Conservation (phyloP, 225 moss, liverwort and hornwort species). For the Antitrichia curtipendula region DNA sequence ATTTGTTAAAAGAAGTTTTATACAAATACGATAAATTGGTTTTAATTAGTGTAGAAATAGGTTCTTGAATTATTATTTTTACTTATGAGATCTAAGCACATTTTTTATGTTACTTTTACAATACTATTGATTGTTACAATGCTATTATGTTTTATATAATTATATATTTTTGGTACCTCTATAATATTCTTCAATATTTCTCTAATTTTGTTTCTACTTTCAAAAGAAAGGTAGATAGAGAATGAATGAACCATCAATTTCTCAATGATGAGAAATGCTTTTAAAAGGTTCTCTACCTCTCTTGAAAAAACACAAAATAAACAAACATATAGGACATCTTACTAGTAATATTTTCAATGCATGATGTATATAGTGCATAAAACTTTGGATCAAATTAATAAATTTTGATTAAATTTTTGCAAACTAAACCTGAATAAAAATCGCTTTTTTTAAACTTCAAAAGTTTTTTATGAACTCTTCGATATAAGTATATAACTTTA, state of each 20-base stretch:
- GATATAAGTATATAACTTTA: too few species aligned
- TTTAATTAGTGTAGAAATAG: background rate
- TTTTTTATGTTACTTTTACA: background rate
- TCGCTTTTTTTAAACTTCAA: too few species aligned
- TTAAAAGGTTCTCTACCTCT: background rate
- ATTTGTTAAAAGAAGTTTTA: background rate
- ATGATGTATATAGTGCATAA: too few species aligned
- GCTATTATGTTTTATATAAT: background rate
- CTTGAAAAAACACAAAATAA: background rate
- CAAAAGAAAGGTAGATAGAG: background rate
- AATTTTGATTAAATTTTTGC: too few species aligned
- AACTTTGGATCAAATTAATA: too few species aligned
- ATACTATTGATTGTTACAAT: background rate
- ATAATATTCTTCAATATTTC: background rate
- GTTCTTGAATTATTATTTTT: background rate
- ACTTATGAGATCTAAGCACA: background rate
- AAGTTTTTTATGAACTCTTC: too few species aligned
- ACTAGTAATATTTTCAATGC: background rate
- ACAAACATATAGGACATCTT: background rate
- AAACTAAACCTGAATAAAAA: too few species aligned
- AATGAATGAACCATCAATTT: background rate
- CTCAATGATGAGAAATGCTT: background rate
- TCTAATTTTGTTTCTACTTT: background rate
- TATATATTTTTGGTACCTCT: background rate
- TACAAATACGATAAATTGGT: background rate